Base-by-base conservation (phyloP, 768 basidiomycete genomes). In the Rhizopogon roseolus region DNA sequence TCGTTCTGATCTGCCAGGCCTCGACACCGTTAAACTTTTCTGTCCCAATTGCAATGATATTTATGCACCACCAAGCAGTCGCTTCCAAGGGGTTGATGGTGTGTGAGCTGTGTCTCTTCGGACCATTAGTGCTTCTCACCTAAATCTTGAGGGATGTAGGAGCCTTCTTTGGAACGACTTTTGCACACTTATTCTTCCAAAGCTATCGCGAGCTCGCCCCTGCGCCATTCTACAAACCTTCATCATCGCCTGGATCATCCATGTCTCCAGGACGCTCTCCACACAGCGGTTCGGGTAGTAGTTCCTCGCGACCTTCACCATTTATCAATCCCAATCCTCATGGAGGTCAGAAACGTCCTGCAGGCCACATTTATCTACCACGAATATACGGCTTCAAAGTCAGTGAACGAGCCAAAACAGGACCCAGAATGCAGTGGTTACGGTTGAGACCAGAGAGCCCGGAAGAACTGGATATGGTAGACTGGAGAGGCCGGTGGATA, bases 141-240 rank as follows among this genome's bases (percentile, higher is more conserved):
- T 52, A 44, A 46, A 22, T 58, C 59, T 57, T 38, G 58, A 62
- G 54, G 58, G 57, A 59, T 56, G 36, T 57, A 98, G 95, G 96
- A 57, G 97, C 97, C 10, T 99, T 98, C 75, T 99, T 99, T 74
- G 97, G 97, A 19, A 98, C 96, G 0, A 98, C 96, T n/a, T 99
- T 99, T 69, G 79, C 95, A 1, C 94, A 98, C 64, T 79, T 99
- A 25, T 96, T 98, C 75, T 98, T 98, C 80, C 94, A 98, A 66
- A 94, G 90, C 57, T 98, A 96, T 73, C 90, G 91, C 25, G 93
- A 96, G 67, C 81, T 95, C n/a, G 85, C 92, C 8, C 90, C 95
- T 0, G 91, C 93, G 25, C 93, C 95, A 2, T 98, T 93, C 73
- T 94, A 84, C 82, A 90, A 88, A 59, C 79, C 84, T n/a, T 75